Base-by-base conservation (phyloP, 2,329 filamentous ascomycete species). In the Aureobasidium sp. region DNA sequence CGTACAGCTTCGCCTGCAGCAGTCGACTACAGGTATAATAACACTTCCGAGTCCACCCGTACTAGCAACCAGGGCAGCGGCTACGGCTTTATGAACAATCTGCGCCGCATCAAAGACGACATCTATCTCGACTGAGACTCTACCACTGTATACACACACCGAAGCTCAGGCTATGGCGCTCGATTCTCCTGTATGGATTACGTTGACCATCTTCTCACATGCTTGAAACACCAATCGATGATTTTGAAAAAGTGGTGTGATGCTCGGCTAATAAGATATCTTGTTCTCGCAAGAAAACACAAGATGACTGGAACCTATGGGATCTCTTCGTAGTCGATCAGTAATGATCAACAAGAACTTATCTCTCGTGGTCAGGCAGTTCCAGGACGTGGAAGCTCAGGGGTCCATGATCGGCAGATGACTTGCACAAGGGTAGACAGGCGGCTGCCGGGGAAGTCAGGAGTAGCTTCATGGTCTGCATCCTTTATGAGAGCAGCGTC, bases 51-150 rank as follows among this genome's bases (percentile, higher is more conserved):
- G 8, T 22, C 63, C n/a, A 35, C 33, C 67, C 50, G 63, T 15
- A 29, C 62, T 45, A 64, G 61, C 70, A 71, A 66, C 58, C 76
- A 76, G 48, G 74, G 74, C 37, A 76, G 73, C 3, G 77, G 74
- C 4, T 78, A 78, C 66, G 81, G 81, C 1, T 76, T 83, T 64
- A 77, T 83, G 67, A 75, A 77, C 65, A 81, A 81, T 66, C 66
- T 83, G 60, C 76, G 80, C 63, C 78, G 80, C 56, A 70, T 83
- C 66, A 77, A 79, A 56, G 79, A 81, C 62, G 80, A 82, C 64
- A 79, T 82, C 48, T 81, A 81, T 65, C 71, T 81, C 63, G 79
- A 81, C 64, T 81, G 60, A 69, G 49, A 62, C 24, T 14, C 33
- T 24, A 19, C 22, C 14, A 2, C 8, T 5, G 5, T 9, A 31